phyloP scores from a whole-genome alignment of 371 early-diverging fungal species.

The Smittium culicis region DNA sequence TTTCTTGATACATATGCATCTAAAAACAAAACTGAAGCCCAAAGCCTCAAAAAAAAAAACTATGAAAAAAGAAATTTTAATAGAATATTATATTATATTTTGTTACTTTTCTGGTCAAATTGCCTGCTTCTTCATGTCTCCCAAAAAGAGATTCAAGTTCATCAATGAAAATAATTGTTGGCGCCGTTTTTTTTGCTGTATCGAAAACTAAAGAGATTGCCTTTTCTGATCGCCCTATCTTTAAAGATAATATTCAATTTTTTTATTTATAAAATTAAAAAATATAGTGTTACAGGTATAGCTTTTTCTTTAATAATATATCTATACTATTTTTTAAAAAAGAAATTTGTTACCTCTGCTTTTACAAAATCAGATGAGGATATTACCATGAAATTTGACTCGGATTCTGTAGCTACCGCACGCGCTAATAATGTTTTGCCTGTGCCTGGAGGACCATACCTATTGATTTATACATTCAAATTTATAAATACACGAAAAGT shows the following conservation, averaged over 20 bases:
- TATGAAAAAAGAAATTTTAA: no score
- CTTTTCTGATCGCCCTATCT: conserved; percentile 63
- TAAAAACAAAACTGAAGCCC: neutral
- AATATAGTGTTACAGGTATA: no score
- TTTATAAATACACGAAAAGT: conserved; percentile 30
- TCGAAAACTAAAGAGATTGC: conserved; percentile 95
- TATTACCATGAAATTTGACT: conserved; percentile 25
- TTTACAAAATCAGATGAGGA: conserved; percentile 13
- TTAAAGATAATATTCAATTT: no score
- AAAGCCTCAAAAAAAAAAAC: conserved; percentile 1
- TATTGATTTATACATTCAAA: conserved; percentile 15
- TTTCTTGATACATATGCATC: no score
- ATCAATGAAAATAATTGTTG: conserved; percentile 97
- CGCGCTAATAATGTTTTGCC: conserved; percentile 70
- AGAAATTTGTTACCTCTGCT: neutral
- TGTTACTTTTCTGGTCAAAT: conserved; percentile 16
- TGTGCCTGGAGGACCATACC: conserved; percentile 98
- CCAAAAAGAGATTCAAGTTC: conserved; percentile 68
- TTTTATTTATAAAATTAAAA: no score
- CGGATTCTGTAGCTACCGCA: conserved; percentile 59
- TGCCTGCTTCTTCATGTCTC: neutral
- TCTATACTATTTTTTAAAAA: neutral
- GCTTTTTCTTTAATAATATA: conserved; percentile 31
- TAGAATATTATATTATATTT: no score
- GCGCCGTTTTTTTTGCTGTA: conserved; percentile 97